Base-by-base conservation (phyloP, 495 filamentous ascomycete genomes). In the Lepraria neglecta region DNA sequence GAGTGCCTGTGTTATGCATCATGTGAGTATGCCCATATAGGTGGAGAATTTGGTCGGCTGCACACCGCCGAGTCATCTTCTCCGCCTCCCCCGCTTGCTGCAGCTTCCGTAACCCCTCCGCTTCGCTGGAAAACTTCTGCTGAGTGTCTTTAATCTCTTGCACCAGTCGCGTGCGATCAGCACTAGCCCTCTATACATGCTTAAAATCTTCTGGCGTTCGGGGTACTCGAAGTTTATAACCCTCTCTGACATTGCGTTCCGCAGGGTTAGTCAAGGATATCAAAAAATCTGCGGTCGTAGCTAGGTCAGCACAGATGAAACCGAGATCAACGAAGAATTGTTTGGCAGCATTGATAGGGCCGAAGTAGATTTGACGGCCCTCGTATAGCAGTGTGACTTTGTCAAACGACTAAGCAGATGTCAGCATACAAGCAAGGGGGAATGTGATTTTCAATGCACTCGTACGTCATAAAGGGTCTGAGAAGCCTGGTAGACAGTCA, bases 311-410 rank as follows among this genome's bases (percentile, higher is more conserved):
- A 63, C 87, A 90, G 12, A 85, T 75, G 68, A 90, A 94, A 11
- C 89, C 89, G 69, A 94, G 82, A 44, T 87, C 74, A 51, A 82
- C 69, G 62, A 92, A 92, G 71, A 84, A 91, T 44, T 80, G 77
- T 67, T 79, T 86, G 7, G 88, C 89, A 33, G 76, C 76, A 53
- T 72, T 65, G 9, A 83, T 80, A 14, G 71, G 73, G 3, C 89
- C 89, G 62, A 91, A 92, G 73, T 84, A 92, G 62, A 94, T 92
- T 68, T 92, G 88, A 38, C 86, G 82, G 28, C 89, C 89, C 69
- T 91, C 88, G 67, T 94, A 91, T 10, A 94, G 74, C 12, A 94
- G 82, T 24, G 84, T 78, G 15, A 82, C 87, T 72, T 90, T 91
- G 72, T 94, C 88, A 64, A 94, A 92, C n/a, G n/a, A n/a, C n/a